Evolutionary conservation across 1,139 yeast genomes (phyloP).

Genomic region (Casaregolazyma suthepensis): DNA sequence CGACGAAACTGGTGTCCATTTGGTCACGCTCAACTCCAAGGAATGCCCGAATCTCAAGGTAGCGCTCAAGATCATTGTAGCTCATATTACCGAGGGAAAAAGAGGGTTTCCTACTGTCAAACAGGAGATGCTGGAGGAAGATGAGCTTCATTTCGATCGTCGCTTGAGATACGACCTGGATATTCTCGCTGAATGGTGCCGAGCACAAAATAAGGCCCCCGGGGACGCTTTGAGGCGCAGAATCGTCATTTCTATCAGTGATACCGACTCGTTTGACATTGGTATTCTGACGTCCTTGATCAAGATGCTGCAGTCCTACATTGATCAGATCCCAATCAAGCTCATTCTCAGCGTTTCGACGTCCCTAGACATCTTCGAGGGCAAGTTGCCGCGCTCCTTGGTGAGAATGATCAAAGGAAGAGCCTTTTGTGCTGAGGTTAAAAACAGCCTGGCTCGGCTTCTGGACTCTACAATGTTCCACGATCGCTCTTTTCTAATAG

Average conservation of each 20-base stretch:
- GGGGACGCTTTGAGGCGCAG: conserved; percentile 22
- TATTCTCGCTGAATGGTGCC: conserved; percentile 45
- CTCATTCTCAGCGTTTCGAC: conserved; percentile 53
- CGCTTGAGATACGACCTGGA: conserved; percentile 48
- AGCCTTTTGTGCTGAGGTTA: conserved; percentile 23
- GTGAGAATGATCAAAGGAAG: conserved; percentile 23
- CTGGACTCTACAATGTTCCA: conserved; percentile 19
- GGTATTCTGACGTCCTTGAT: conserved; percentile 48
- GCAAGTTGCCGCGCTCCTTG: conserved; percentile 34
- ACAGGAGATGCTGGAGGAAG: conserved; percentile 18
- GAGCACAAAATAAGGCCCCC: conserved; percentile 18
- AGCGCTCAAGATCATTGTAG: conserved; percentile 36
- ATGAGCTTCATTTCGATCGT: conserved; percentile 29
- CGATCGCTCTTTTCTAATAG: conserved; percentile 21
- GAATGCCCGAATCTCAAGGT: conserved; percentile 33
- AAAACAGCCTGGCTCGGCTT: conserved; percentile 19
- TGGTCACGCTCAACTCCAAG: conserved; percentile 29
- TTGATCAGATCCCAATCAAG: conserved; percentile 37
- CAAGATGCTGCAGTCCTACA: conserved; percentile 39
- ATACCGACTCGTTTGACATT: conserved; percentile 53
- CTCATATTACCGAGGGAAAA: conserved; percentile 26
- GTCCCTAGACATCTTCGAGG: conserved; percentile 40
- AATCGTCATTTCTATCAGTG: conserved; percentile 51
- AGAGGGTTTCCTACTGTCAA: conserved; percentile 4
- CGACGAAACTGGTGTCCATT: conserved; percentile 14